Conservation (phyloP, 2,329 filamentous ascomycete species). For the Hymenoscyphus infarciens region DNA sequence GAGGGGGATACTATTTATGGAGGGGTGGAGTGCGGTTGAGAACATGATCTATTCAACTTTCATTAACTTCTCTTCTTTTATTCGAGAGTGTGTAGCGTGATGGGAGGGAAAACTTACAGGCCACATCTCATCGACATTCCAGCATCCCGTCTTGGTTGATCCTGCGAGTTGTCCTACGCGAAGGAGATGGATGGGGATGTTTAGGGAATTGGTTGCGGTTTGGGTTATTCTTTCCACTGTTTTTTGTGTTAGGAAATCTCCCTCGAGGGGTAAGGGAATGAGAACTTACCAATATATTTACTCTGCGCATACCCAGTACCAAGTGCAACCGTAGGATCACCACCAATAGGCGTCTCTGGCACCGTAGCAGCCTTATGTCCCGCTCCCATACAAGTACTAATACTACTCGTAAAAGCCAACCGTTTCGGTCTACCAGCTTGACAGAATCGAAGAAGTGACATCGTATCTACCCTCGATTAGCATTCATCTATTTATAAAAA, state of each 20-base stretch:
- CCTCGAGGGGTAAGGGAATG: neutral
- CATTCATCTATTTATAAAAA: no score
- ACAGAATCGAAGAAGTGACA: conserved; percentile 32
- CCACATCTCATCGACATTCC: conserved; percentile 31
- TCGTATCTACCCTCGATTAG: conserved; percentile 25
- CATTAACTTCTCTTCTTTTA: no score
- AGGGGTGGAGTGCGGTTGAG: conserved; percentile 12
- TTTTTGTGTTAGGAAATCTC: no score
- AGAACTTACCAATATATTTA: conserved; percentile 30
- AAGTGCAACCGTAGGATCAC: conserved; percentile 23
- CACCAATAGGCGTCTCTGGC: conserved; percentile 24
- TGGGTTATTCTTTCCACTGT: conserved; percentile 29
- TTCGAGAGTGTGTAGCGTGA: no score
- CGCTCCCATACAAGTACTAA: conserved; percentile 30
- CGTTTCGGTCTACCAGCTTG: conserved; percentile 27
- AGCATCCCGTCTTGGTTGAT: conserved; percentile 25
- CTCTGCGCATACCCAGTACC: conserved; percentile 31
- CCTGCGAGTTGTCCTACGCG: conserved; percentile 31
- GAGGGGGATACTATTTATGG: conserved; percentile 16
- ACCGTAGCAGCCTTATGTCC: conserved; percentile 16
- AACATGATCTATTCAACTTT: conserved; percentile 14
- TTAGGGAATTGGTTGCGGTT: conserved; percentile 18
- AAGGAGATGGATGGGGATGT: conserved; percentile 25
- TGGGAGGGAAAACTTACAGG: conserved; percentile 20
- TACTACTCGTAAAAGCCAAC: conserved; percentile 31